phyloP scores from a whole-genome alignment of 768 basidiomycete species.

The Infundibulicybe gibba region DNA sequence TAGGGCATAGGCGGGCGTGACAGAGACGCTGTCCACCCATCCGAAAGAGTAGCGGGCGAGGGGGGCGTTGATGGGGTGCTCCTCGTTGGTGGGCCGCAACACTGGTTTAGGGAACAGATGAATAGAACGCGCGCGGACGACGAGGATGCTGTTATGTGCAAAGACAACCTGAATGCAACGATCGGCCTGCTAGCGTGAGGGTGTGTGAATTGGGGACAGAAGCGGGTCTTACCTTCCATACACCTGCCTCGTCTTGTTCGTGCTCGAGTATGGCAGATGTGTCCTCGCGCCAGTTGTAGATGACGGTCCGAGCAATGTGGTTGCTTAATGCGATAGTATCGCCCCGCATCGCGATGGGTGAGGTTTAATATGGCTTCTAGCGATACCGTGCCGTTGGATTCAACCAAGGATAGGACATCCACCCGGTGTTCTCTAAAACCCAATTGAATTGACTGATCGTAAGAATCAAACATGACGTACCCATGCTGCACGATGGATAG shows the following conservation, averaged over 20 bases:
- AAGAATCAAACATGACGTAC: slow-evolving; percentile 28
- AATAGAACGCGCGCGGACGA: slow-evolving; percentile 57
- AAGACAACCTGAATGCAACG: slow-evolving; percentile 51
- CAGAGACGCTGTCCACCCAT: slow-evolving; percentile 62
- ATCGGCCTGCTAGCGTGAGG: slow-evolving; percentile 33
- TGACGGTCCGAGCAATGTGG: slow-evolving; percentile 42
- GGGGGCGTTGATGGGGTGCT: slow-evolving; percentile 24
- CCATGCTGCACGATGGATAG: slow-evolving; percentile 42
- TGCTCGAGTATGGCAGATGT: slow-evolving; percentile 44
- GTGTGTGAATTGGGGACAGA: neutral
- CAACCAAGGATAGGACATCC: slow-evolving; percentile 25
- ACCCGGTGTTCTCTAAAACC: slow-evolving; percentile 25
- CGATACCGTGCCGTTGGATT: slow-evolving; percentile 4
- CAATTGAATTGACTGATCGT: slow-evolving; percentile 12
- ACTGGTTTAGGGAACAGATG: slow-evolving; percentile 49
- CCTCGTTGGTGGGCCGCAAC: slow-evolving; percentile 17
- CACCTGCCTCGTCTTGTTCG: slow-evolving; percentile 18
- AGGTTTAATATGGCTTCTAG: slow-evolving; percentile 28
- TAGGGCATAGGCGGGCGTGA: slow-evolving; percentile 18
- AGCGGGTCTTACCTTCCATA: slow-evolving; percentile 24
- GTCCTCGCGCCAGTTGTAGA: slow-evolving; percentile 52
- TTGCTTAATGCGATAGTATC: slow-evolving; percentile 54
- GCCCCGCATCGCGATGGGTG: slow-evolving; percentile 47
- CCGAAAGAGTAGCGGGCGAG: slow-evolving; percentile 53
- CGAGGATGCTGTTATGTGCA: slow-evolving; percentile 41